These are phyloP conservation scores for Cercospora sesami DNA, from an alignment of 2,329 filamentous ascomycete genomes.

Conservation along the genomic window DNA sequence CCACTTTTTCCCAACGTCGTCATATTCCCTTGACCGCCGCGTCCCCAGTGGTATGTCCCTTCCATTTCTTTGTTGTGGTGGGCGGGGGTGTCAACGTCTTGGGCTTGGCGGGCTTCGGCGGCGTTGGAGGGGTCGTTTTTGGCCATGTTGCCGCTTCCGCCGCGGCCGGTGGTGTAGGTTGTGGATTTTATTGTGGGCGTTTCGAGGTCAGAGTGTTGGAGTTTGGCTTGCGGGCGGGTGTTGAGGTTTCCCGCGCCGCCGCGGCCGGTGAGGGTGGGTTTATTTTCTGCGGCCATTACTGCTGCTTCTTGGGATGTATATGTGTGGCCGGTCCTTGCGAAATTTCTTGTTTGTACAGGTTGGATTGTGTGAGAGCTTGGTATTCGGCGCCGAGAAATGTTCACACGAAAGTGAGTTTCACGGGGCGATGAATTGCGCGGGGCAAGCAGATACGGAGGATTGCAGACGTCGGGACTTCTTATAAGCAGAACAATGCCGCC, in stretches of 20 bases:
- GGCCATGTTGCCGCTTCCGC: constrained; percentile 86
- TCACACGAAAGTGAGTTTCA: background rate
- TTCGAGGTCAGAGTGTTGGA: constrained; percentile 61
- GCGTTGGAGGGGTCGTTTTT: constrained; percentile 64
- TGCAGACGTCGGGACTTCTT: background rate
- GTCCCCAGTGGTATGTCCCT: constrained; percentile 66
- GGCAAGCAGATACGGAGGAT: background rate
- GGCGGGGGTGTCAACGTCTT: constrained; percentile 69
- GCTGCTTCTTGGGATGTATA: background rate
- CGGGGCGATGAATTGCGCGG: background rate
- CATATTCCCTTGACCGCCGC: constrained; percentile 74
- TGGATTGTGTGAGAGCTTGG: background rate
- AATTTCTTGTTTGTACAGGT: too few species aligned
- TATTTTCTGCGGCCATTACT: constrained; percentile 1
- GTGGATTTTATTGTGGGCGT: constrained; percentile 81
- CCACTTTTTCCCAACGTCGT: constrained; percentile 45
- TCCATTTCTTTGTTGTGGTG: constrained; percentile 55
- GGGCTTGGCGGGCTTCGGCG: constrained; percentile 70
- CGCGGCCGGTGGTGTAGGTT: constrained; percentile 86
- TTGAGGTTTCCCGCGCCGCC: constrained; percentile 67
- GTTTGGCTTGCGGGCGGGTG: constrained; percentile 40
- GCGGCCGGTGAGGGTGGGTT: constrained; percentile 56
- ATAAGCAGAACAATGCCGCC: background rate
- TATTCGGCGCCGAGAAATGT: background rate
- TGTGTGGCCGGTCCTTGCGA: too few species aligned